phyloP scores from a whole-genome alignment of 2,329 filamentous ascomycete species.

The Nigrospora osmanthi region DNA sequence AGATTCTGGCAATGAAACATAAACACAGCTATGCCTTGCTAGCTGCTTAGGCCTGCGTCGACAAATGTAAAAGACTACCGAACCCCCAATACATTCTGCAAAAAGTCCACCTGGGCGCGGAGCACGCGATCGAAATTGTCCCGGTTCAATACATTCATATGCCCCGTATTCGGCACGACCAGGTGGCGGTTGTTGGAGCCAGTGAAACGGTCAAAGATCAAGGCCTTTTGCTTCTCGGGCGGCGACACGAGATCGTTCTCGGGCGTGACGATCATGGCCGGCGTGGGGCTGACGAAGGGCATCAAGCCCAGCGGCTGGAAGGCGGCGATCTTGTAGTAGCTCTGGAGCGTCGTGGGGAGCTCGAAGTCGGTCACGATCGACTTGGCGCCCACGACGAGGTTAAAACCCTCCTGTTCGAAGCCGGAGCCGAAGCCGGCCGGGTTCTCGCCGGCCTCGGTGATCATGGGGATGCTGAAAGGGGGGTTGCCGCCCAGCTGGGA shows the following conservation, averaged over 20 bases:
- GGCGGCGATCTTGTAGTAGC: slow-evolving; percentile 15
- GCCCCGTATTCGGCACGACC: background rate
- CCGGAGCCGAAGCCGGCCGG: slow-evolving; percentile 4
- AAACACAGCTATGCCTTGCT: too few species aligned
- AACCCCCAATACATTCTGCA: too few species aligned
- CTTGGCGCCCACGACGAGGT: too few species aligned
- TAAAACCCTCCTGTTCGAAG: too few species aligned
- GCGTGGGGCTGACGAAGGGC: slow-evolving; percentile 10
- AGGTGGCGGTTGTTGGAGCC: too few species aligned
- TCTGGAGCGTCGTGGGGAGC: slow-evolving; percentile 16
- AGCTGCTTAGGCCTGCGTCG: too few species aligned
- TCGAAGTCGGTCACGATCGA: too few species aligned
- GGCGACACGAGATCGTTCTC: slow-evolving; percentile 18
- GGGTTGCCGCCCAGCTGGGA: background rate
- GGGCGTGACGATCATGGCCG: slow-evolving; percentile 16
- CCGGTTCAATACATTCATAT: slow-evolving; percentile 1
- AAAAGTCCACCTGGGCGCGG: background rate
- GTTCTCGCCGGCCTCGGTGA: too few species aligned
- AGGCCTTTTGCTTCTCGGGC: slow-evolving; percentile 5
- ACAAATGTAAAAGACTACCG: too few species aligned
- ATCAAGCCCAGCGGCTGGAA: slow-evolving; percentile 11
- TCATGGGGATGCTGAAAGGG: too few species aligned
- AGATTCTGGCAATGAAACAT: too few species aligned
- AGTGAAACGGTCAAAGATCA: too few species aligned
- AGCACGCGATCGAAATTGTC: background rate